phyloP scores from a whole-genome alignment of 345 rosid species.

The Diplotaxis tenuifolia region DNA sequence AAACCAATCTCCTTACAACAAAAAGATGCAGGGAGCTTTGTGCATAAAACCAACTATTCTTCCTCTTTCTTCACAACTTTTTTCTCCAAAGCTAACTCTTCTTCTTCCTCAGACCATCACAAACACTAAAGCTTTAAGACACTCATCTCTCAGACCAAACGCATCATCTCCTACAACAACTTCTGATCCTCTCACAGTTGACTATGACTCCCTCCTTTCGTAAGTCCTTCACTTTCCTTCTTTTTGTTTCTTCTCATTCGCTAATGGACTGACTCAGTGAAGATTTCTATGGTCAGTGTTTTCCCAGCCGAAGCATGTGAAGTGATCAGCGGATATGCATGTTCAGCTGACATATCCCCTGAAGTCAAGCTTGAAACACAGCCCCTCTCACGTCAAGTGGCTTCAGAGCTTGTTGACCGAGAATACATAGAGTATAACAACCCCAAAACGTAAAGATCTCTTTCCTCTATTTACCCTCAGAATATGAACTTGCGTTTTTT shows the following conservation, averaged over 20 bases:
- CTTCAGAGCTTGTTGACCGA: conserved; percentile 58
- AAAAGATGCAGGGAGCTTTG: conserved; percentile 29
- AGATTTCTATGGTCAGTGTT: conserved; percentile 43
- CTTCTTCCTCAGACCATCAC: conserved; percentile 23
- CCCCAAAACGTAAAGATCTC: conserved; percentile 57
- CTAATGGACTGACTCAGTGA: not conserved
- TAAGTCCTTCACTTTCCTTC: conserved; percentile 24
- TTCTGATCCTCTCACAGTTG: conserved; percentile 45
- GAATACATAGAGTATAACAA: conserved; percentile 63
- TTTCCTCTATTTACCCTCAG: not conserved
- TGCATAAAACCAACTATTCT: conserved; percentile 31
- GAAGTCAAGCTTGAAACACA: conserved; percentile 60
- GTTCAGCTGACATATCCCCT: conserved; percentile 62
- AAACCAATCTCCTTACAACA: not conserved
- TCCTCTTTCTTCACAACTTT: conserved; percentile 12
- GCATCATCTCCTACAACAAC: conserved; percentile 32
- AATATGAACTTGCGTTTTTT: not conserved
- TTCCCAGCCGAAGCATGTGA: conserved; percentile 89
- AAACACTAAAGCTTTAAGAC: conserved; percentile 24
- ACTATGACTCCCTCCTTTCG: conserved; percentile 57
- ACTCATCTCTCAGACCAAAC: conserved; percentile 17
- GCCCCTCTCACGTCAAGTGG: conserved; percentile 20
- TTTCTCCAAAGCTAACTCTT: conserved; percentile 21
- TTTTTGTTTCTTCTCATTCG: not conserved
- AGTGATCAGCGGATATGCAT: conserved; percentile 62